Percentiles rank a stretch among this genome's conserved stretches.
Conservation (phyloP, 2,329 filamentous ascomycete species). For the Neofusicoccum kwambonambiense region DNA sequence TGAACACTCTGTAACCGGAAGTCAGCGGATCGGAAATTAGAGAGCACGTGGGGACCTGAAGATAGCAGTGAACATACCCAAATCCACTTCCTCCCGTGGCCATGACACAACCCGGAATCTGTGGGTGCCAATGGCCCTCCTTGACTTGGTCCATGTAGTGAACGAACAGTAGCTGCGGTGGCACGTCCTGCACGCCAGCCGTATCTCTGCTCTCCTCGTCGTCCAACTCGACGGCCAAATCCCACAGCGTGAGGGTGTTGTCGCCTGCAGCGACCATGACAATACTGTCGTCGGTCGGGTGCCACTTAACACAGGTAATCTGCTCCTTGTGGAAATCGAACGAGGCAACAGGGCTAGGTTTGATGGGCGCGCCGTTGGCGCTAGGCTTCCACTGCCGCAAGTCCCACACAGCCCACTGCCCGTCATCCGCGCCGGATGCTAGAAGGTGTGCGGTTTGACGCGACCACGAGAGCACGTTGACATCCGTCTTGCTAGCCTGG, state of each 20-base stretch:
- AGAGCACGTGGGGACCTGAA: constrained; percentile 22
- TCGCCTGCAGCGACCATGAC: constrained; percentile 89
- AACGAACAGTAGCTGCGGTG: constrained; percentile 91
- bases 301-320: constrained; percentile 95
- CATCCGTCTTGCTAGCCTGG: constrained; percentile 77
- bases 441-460: constrained; percentile 83
- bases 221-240: constrained; percentile 92
- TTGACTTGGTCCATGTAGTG: constrained; percentile 95
- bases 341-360: constrained; percentile 78
- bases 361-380: constrained; percentile 49
- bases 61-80: constrained; percentile 46
- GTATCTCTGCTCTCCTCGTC: constrained; percentile 94
- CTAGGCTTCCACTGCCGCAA: constrained; percentile 86
- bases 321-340: constrained; percentile 97
- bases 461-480: constrained; percentile 97
- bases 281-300: constrained; percentile 94
- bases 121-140: constrained; percentile 95
- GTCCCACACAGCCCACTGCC: constrained; percentile 95
- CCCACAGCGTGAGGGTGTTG: constrained; percentile 93
- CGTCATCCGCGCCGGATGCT: constrained; percentile 89
- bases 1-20: constrained; percentile 34
- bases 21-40: constrained; percentile 19
- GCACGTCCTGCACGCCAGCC: constrained; percentile 82
- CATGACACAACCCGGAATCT: constrained; percentile 86
- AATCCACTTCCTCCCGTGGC: constrained; percentile 88